Base-by-base conservation (phyloP, 2,329 filamentous ascomycete genomes). In the Uncinocarpus reesii region DNA sequence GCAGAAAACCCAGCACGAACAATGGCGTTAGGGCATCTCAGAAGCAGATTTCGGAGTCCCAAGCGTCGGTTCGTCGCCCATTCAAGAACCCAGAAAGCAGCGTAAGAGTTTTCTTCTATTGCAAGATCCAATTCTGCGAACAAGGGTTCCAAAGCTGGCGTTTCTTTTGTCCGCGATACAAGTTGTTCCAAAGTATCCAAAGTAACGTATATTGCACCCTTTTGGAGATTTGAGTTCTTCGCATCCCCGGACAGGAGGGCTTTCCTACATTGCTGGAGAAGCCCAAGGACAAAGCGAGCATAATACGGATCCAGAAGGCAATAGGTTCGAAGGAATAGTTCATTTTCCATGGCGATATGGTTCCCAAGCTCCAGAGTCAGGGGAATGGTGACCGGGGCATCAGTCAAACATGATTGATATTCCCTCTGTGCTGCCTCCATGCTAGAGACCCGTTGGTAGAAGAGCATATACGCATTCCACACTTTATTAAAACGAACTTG, bases 401-500 rank as follows among this genome's bases (percentile, higher is more conserved):
- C 68, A 41, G 80, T 59, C 23, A 67, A 67, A 1, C 57, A 56
- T 7, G 62, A 55, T 44, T 69, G 61, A 56, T 79, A 67, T 1
- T 64, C 58, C 23, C 73, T 65, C 56, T 78, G 73, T 51, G 78
- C 75, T 13, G 65, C 64, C 15, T 72, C 70, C 48, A 89, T 72
- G 3, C 79, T 78, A 0, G 81, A 81, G 2, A 81, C 78, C 42
- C 92, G 80, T 63, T 95, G 85, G 63, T 98, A 98, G 65, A 98
- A 96, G 7, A 98, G 75, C 86, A 98, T 96, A 65, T 98, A 98
- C 10, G 90, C 92, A 62, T 87, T 96, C 71, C 83, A 71, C 3
- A 78, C 76, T 65, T 89, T 90, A 57, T 81, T 78, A 54, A 75
- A 79, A 0, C 71, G 56, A 15, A 72, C 62, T 24, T 63, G 60